phyloP scores from a whole-genome alignment of 2,329 filamentous ascomycete species.

The Exophiala spinifera region DNA sequence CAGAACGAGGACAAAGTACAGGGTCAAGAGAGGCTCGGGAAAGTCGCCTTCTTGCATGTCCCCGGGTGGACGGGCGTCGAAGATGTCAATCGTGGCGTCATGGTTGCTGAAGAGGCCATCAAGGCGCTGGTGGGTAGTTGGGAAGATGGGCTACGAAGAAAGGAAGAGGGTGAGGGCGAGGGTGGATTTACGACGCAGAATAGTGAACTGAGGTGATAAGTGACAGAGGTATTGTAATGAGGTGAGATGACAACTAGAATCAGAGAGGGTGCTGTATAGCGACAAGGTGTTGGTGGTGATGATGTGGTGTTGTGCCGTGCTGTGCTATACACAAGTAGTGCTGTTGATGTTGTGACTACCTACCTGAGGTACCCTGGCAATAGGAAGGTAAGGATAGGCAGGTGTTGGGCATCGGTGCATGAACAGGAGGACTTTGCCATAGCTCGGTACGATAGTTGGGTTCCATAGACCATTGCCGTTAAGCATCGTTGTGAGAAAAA shows the following conservation, averaged over 20 bases:
- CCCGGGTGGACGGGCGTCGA: conserved; percentile 57
- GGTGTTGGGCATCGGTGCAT: too few species aligned
- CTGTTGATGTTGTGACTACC: too few species aligned
- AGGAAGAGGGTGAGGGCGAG: not conserved
- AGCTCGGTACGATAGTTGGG: too few species aligned
- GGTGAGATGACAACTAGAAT: too few species aligned
- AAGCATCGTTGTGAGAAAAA: too few species aligned
- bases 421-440: too few species aligned
- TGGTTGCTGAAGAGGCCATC: conserved; percentile 44
- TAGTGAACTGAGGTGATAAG: conserved; percentile 9
- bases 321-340: too few species aligned
- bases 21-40: conserved; percentile 30
- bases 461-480: too few species aligned
- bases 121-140: conserved; percentile 43
- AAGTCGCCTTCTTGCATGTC: conserved; percentile 69
- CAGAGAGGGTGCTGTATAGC: too few species aligned
- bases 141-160: conserved; percentile 28
- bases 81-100: conserved; percentile 39
- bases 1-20: not conserved
- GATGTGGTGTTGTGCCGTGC: too few species aligned
- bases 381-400: too few species aligned
- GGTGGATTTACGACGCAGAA: conserved; percentile 18
- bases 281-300: not conserved
- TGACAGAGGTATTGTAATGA: not conserved
- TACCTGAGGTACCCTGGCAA: too few species aligned